phyloP scores from a whole-genome alignment of 208 protist genomes.

The Leishmania lainsoni region DNA sequence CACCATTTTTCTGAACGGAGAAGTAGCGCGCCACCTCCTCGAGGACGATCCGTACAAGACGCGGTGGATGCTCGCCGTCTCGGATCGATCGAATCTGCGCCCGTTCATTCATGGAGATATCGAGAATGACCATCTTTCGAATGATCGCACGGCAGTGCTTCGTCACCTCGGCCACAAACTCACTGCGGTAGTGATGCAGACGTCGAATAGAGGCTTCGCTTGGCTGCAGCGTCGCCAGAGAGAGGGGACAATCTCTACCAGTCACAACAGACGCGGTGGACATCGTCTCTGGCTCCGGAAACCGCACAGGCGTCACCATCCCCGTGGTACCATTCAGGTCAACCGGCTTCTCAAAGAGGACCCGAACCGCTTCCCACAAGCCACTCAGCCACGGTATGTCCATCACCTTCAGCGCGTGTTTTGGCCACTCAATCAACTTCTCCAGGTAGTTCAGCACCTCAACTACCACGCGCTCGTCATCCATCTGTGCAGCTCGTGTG shows the following conservation, averaged over 20 bases:
- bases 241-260: neutral
- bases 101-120: conserved; percentile 67
- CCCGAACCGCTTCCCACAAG: conserved; percentile 67
- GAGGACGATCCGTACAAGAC: conserved; percentile 62
- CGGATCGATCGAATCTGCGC: conserved; percentile 58
- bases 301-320: neutral
- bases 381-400: conserved; percentile 78
- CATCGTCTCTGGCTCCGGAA: neutral
- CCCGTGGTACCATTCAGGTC: conserved; percentile 6
- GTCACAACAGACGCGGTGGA: neutral
- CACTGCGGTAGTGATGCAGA: conserved; percentile 29
- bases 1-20: conserved; percentile 43
- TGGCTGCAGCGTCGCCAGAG: neutral
- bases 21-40: conserved; percentile 78
- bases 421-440: conserved; percentile 72
- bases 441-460: conserved; percentile 77
- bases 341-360: conserved; percentile 39
- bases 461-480: conserved; percentile 56
- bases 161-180: conserved; percentile 47
- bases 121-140: conserved; percentile 70
- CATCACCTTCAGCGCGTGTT: conserved; percentile 68
- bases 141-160: conserved; percentile 62
- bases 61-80: conserved; percentile 39
- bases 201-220: conserved; percentile 14
- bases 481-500: conserved; percentile 1